phyloP scores from a whole-genome alignment of 306 rosid species.

The Lathyrus sativus region DNA sequence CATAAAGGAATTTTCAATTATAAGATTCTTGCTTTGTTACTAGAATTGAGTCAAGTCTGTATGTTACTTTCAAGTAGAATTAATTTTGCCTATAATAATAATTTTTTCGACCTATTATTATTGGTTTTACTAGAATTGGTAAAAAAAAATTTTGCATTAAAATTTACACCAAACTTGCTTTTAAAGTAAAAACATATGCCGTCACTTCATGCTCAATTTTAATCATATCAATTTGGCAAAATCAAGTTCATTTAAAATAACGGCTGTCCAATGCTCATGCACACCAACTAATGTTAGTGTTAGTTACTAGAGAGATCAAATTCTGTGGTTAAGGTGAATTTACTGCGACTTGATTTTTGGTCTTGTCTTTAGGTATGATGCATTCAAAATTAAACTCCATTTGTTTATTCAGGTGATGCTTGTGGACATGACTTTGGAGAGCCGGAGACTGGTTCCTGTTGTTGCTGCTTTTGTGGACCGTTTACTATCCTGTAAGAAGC shows the following conservation, averaged over 20 bases:
- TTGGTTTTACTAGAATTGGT: not conserved
- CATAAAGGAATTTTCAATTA: constrained; percentile 4
- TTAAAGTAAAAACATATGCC: not conserved
- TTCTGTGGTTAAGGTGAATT: constrained; percentile 21
- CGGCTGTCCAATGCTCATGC: not conserved
- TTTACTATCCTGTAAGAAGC: constrained; percentile 79
- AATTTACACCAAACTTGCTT: constrained; percentile 2
- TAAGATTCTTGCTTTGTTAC: constrained; percentile 13
- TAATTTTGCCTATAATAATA: not conserved
- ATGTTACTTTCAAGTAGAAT: not conserved
- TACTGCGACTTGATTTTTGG: constrained; percentile 13
- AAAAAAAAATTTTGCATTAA: not conserved
- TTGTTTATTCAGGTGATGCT: constrained; percentile 65
- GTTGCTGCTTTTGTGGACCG: constrained; percentile 81
- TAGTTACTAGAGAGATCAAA: constrained; percentile 27
- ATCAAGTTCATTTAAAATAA: not conserved
- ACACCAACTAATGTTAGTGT: not conserved
- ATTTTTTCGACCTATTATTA: not conserved
- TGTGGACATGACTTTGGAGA: constrained; percentile 74
- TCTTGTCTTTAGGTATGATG: constrained; percentile 18
- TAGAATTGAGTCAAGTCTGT: not conserved
- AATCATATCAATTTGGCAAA: not conserved
- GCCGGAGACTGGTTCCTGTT: constrained; percentile 75
- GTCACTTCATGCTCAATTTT: not conserved
- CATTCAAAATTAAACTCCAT: constrained; percentile 26